Conservation (phyloP, 805 yeast genomes). For the Barnettozyma sp. region DNA sequence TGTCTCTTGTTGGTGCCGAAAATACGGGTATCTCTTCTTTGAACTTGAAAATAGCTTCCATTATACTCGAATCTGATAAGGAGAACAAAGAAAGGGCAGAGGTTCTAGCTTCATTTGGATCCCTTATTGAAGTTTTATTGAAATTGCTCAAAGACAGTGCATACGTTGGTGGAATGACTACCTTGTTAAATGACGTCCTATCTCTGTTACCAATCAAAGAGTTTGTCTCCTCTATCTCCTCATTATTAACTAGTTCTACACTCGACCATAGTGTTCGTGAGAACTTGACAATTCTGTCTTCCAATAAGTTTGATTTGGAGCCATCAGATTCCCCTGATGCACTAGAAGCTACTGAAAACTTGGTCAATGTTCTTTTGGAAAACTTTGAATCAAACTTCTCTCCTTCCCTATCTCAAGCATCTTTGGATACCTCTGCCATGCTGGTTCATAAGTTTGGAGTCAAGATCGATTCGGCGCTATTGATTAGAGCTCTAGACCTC, state of each 20-base stretch:
- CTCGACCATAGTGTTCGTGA: constrained; percentile 45
- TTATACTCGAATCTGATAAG: constrained; percentile 36
- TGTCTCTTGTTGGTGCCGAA: constrained; percentile 28
- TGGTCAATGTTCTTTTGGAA: constrained; percentile 43
- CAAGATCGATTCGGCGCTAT: constrained; percentile 38
- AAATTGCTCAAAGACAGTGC: constrained; percentile 22
- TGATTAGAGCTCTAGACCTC: constrained; percentile 43
- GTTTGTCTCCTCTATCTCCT: constrained; percentile 57
- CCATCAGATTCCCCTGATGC: constrained; percentile 43
- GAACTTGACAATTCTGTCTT: constrained; percentile 55
- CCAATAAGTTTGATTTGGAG: constrained; percentile 65
- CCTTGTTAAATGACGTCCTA: constrained; percentile 54
- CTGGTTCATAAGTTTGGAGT: constrained; percentile 59
- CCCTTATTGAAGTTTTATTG: constrained; percentile 17
- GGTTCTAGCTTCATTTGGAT: constrained; percentile 17
- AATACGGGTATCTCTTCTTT: constrained; percentile 39
- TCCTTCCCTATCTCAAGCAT: constrained; percentile 54
- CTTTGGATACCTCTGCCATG: constrained; percentile 59
- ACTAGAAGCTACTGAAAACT: constrained; percentile 41
- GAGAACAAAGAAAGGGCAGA: constrained; percentile 9
- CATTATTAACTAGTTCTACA: constrained; percentile 27
- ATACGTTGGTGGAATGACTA: constrained; percentile 26
- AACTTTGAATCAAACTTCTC: constrained; percentile 27
- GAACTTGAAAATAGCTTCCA: constrained; percentile 46
- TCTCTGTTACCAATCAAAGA: constrained; percentile 68